These are phyloP conservation scores for Trypanosomatidae sp. DNA, from an alignment of 208 protist species.

Conservation along the genomic window DNA sequence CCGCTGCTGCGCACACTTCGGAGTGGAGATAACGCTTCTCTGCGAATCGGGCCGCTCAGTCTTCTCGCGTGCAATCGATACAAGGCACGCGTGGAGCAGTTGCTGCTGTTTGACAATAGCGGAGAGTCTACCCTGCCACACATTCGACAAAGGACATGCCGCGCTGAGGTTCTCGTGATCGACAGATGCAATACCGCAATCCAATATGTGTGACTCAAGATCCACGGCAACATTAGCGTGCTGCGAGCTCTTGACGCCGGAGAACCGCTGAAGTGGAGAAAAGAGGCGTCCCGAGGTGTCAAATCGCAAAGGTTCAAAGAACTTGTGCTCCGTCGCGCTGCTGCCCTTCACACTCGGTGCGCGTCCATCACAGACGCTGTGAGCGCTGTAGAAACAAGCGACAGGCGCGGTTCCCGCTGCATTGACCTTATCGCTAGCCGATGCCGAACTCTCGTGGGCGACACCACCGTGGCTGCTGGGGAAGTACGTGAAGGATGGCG, in stretches of 20 bases:
- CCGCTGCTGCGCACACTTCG: background rate
- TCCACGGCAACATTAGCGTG: background rate
- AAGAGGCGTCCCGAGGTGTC: background rate
- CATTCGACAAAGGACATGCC: background rate
- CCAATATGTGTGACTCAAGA: background rate
- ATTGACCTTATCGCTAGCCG: background rate
- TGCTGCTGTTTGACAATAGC: conserved; percentile 14
- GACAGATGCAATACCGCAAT: background rate
- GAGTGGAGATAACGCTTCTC: background rate
- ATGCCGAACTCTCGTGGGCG: background rate
- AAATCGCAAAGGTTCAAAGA: conserved; percentile 22
- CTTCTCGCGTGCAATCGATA: conserved; percentile 10
- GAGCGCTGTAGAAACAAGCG: background rate
- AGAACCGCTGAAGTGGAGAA: conserved; percentile 2
- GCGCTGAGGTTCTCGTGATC: background rate
- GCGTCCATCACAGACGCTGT: background rate
- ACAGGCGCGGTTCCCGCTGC: background rate
- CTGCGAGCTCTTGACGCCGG: conserved; percentile 4
- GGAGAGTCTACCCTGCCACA: background rate
- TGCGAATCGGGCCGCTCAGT: background rate
- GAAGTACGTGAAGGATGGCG: conserved; percentile 29
- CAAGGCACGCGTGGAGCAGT: conserved; percentile 20
- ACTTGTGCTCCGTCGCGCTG: conserved; percentile 7
- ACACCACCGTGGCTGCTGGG: background rate
- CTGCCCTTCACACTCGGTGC: conserved; percentile 6